These are phyloP conservation scores for Dactylella cylindrospora DNA, from an alignment of 2,329 filamentous ascomycete species.

Conservation along the genomic window DNA sequence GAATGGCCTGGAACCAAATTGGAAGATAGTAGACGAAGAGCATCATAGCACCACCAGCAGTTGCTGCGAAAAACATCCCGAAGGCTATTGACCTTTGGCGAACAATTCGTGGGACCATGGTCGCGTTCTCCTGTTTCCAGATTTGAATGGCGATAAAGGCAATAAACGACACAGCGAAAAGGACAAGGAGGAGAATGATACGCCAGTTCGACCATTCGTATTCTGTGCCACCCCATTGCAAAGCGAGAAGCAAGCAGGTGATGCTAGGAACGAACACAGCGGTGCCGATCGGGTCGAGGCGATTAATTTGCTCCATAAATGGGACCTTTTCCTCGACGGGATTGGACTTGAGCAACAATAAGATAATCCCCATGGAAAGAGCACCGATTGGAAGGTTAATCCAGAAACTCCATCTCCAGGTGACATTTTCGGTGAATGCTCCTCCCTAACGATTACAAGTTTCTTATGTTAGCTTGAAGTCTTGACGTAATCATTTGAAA, in stretches of 20 bases:
- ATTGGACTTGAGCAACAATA: slow-evolving; percentile 56
- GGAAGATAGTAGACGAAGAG: slow-evolving; percentile 60
- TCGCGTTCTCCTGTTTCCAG: slow-evolving; percentile 55
- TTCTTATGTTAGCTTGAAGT: too few relatives aligned
- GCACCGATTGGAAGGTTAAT: slow-evolving; percentile 62
- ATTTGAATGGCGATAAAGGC: slow-evolving; percentile 60
- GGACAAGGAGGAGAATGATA: slow-evolving; percentile 59
- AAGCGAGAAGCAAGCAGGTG: slow-evolving; percentile 63
- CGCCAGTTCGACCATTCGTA: slow-evolving; percentile 60
- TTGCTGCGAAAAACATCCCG: slow-evolving; percentile 56
- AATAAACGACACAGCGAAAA: slow-evolving; percentile 56
- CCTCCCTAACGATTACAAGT: slow-evolving; percentile 54
- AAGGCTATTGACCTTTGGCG: slow-evolving; percentile 60
- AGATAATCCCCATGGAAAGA: slow-evolving; percentile 57
- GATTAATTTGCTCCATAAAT: slow-evolving; percentile 55
- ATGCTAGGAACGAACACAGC: slow-evolving; percentile 63
- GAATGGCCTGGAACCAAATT: slow-evolving; percentile 61
- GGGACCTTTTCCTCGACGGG: slow-evolving; percentile 47
- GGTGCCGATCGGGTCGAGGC: slow-evolving; percentile 63
- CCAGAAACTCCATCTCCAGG: slow-evolving; percentile 61
- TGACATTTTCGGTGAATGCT: slow-evolving; percentile 57
- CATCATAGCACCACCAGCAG: slow-evolving; percentile 59
- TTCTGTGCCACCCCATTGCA: slow-evolving; percentile 64
- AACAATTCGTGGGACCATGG: slow-evolving; percentile 61
- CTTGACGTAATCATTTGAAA: not conserved